Evolutionary conservation across 2,329 filamentous ascomycete species (phyloP).

Genomic region (Peltaster fructicola): DNA sequence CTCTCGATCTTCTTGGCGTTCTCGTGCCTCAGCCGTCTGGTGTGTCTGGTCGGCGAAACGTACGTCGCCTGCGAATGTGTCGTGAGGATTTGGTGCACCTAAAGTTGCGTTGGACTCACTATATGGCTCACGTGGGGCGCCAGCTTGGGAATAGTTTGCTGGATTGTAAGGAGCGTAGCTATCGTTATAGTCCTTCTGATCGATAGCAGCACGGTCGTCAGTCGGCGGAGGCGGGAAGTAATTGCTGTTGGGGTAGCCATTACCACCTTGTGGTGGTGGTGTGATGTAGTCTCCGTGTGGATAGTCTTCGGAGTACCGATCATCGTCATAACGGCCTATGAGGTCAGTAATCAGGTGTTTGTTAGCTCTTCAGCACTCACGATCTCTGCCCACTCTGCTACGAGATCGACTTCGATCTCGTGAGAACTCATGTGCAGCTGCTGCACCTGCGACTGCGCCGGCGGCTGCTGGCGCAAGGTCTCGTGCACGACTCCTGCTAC

Average conservation of each 20-base stretch:
- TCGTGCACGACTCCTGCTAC: constrained; percentile 25
- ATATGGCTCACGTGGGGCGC: constrained; percentile 15
- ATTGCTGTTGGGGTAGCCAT: constrained; percentile 27
- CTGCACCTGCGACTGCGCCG: constrained; percentile 38
- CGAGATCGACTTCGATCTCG: constrained; percentile 37
- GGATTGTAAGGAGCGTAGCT: constrained; percentile 24
- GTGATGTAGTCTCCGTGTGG: constrained; percentile 13
- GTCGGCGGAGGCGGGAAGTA: constrained; percentile 32
- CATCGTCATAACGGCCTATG: constrained; percentile 11
- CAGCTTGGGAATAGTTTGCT: constrained; percentile 26
- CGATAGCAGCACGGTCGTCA: constrained; percentile 7
- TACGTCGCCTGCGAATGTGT: constrained; percentile 16
- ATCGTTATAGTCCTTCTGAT: constrained; percentile 3
- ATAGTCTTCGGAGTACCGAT: constrained; percentile 12
- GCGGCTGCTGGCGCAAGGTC: constrained; percentile 39
- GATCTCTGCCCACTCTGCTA: constrained; percentile 1
- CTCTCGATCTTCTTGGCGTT: constrained; percentile 9
- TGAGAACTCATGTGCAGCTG: constrained; percentile 36
- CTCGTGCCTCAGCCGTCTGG: constrained; percentile 8
- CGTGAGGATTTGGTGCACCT: constrained; percentile 13
- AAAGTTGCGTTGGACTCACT: constrained; percentile 12
- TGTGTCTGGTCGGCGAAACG: no score
- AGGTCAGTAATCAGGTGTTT: not conserved
- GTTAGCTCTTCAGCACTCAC: not conserved
- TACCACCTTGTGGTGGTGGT: constrained; percentile 15